Percentiles rank a stretch among this genome's conserved stretches.
phyloP scores from a whole-genome alignment of 2,329 filamentous ascomycete species.

The Onygena corvina region DNA sequence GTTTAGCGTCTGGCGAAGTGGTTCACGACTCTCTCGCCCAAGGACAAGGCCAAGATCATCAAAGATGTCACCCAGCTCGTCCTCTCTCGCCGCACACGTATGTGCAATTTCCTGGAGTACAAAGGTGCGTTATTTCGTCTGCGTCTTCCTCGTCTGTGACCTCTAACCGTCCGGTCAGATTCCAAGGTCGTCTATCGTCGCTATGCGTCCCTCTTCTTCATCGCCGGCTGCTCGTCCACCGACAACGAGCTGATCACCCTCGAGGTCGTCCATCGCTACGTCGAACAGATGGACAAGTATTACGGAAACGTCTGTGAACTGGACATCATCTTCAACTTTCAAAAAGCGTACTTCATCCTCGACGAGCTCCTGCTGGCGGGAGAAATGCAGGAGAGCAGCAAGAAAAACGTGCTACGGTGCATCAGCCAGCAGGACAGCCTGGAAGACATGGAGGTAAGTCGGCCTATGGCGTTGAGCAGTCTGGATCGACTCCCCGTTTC shows the following conservation, averaged over 20 bases:
- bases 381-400: constrained; percentile 97
- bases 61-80: constrained; percentile 98
- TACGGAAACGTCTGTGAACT: constrained; percentile 99
- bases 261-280: constrained; percentile 97
- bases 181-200: constrained; percentile 97
- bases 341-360: constrained; percentile 98
- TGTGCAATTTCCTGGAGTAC: constrained; percentile 99
- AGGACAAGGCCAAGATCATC: constrained; percentile 99
- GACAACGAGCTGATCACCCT: constrained; percentile 98
- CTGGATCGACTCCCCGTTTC: neutral
- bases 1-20: constrained; percentile 90
- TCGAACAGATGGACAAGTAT: constrained; percentile 99
- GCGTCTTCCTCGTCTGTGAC: constrained; percentile 2
- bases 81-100: constrained; percentile 85
- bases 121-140: constrained; percentile 53
- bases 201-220: constrained; percentile 98
- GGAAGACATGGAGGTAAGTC: constrained; percentile 97
- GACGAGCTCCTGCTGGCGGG: constrained; percentile 91
- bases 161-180: constrained; percentile 45
- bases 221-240: constrained; percentile 89
- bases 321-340: constrained; percentile 99
- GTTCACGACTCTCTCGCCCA: constrained; percentile 96
- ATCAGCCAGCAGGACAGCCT: constrained; percentile 96
- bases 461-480: neutral
- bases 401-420: constrained; percentile 94